Evolutionary conservation across 306 rosid species (phyloP), one percentile per base, ranked within the genome.

Genomic region (Trifolium repens): DNA sequence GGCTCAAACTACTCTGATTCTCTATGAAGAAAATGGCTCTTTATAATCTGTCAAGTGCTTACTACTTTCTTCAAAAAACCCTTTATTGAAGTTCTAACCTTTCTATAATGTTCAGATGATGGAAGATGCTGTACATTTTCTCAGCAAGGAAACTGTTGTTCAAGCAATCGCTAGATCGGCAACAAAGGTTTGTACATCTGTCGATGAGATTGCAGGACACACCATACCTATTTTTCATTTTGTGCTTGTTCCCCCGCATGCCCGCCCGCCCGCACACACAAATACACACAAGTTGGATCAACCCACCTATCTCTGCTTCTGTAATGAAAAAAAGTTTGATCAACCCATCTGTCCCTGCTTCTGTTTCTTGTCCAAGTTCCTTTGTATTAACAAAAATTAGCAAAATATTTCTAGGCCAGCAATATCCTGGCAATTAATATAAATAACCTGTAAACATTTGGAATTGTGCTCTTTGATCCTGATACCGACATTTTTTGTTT

Each of bases 101-200:
- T 76, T 37, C 43, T 64, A 72, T 67, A 16, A 75, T 79, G 60
- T 79, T 52, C 83, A 96, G 99, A 92, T 79, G 94, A 90, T 96
- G 97, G 96, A 96, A 84, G 99, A 96, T 81, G 96, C 97, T 15
- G 99, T 96, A 22, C 98, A 88, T 81, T 96, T 96, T 80, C 99
- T 96, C 59, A 72, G 99, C 80, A 96, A 90, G 85, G 99, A 96
- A 87, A 96, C 98, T 12, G 72, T 92, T 84, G 80, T 92, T 80
- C 99, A 96, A 79, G 96, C 99, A 80, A 96, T 92, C 74, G 90
- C 99, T 83, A 88, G 99, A 78, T 96, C 99, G 49, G 97, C 98
- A 46, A 96, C 99, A 47, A 96, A 96, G 98, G 99, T 92, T 46
- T 67, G 90, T 64, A 55, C 22, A 53, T 37, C 57, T 52, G 34